phyloP scores from a whole-genome alignment of 495 filamentous ascomycete species.

The Choiromyces venosus region DNA sequence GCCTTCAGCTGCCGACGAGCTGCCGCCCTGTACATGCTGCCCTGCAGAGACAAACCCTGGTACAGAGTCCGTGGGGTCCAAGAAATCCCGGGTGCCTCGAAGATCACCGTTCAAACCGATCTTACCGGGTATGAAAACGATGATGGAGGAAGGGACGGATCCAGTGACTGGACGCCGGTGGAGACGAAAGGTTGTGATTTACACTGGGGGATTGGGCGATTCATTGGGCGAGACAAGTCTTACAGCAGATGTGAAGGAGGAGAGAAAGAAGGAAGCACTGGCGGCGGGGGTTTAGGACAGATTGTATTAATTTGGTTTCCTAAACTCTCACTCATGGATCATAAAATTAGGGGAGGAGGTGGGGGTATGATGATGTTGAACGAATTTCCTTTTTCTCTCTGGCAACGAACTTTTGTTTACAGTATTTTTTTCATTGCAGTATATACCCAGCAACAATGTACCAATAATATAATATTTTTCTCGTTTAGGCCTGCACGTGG shows the following conservation, averaged over 20 bases:
- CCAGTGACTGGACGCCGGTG: constrained; percentile 26
- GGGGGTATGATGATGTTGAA: not conserved
- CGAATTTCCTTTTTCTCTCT: not conserved
- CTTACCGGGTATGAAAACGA: constrained; percentile 32
- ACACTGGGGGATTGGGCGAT: constrained; percentile 10
- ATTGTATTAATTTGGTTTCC: not conserved
- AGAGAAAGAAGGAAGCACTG: not conserved
- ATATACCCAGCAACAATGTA: not conserved
- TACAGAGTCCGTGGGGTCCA: not conserved
- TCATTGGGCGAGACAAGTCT: not conserved
- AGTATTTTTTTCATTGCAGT: not conserved
- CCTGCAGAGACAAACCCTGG: not conserved
- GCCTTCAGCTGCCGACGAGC: not conserved
- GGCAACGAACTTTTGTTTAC: not conserved
- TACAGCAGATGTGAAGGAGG: not conserved
- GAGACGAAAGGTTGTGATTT: constrained; percentile 31
- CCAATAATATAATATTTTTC: not conserved
- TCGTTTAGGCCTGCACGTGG: not conserved
- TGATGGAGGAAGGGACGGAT: constrained; percentile 29
- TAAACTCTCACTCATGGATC: not conserved
- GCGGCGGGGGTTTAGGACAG: not conserved
- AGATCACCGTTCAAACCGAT: constrained; percentile 33
- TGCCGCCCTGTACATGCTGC: not conserved
- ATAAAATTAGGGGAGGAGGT: not conserved
- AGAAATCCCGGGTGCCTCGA: not conserved